Evolutionary conservation across 257 asterid species (phyloP).

Genomic region (Vinca minor): DNA sequence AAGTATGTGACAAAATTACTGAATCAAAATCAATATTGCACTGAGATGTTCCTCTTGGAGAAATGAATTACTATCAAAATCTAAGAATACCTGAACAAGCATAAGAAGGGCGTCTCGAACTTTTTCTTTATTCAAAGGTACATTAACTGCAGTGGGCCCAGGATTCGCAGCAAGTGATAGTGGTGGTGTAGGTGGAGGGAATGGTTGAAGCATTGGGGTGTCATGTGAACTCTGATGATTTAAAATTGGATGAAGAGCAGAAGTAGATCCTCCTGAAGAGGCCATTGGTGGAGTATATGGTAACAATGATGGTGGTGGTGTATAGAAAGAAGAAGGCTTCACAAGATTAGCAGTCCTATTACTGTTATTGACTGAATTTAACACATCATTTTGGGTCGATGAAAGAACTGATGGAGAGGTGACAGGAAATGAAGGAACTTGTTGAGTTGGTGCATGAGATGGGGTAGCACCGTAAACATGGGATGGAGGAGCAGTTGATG

Average conservation of each 20-base stretch:
- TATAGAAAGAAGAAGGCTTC: slow-evolving; percentile 32
- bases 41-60: not conserved
- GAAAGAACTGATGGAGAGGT: slow-evolving; percentile 17
- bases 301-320: slow-evolving; percentile 24
- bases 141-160: slow-evolving; percentile 10
- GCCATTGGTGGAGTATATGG: slow-evolving; percentile 18
- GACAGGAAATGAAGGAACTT: slow-evolving; percentile 19
- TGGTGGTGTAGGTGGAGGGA: slow-evolving; percentile 29
- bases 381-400: slow-evolving; percentile 12
- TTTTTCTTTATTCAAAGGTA: slow-evolving; percentile 25
- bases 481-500: too few species aligned
- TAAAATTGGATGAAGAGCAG: slow-evolving; percentile 22
- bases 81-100: slow-evolving; percentile 33
- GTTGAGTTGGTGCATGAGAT: too few species aligned
- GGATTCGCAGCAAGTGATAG: slow-evolving; percentile 21
- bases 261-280: slow-evolving; percentile 13
- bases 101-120: slow-evolving; percentile 28
- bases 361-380: slow-evolving; percentile 15
- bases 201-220: slow-evolving; percentile 30
- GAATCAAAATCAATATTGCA: not conserved
- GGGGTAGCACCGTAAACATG: too few species aligned
- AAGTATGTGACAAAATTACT: not conserved
- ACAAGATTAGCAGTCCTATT: slow-evolving; percentile 24
- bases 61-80: not conserved
- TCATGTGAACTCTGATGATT: slow-evolving; percentile 24